Percentiles rank a stretch among this genome's conserved stretches.
Conservation (phyloP, 495 filamentous ascomycete species). For the Penicillium pancosmium region DNA sequence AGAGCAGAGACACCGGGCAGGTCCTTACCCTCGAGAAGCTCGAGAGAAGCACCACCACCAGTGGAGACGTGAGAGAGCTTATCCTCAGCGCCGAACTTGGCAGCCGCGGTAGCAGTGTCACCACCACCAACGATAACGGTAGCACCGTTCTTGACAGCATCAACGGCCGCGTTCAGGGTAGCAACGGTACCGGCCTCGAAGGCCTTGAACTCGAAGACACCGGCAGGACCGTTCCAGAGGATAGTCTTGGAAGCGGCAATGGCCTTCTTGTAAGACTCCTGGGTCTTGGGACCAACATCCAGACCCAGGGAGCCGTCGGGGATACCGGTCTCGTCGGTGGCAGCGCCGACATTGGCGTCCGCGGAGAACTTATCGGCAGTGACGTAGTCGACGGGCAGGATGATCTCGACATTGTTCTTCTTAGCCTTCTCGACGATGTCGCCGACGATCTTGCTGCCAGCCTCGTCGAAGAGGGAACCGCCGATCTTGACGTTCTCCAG, state of each 20-base stretch:
- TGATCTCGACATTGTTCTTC: slow-evolving; percentile 91
- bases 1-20: slow-evolving; percentile 92
- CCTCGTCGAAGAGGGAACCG: slow-evolving; percentile 91
- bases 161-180: slow-evolving; percentile 83
- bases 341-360: slow-evolving; percentile 78
- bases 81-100: slow-evolving; percentile 93
- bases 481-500: slow-evolving; percentile 88
- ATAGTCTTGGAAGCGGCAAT: slow-evolving; percentile 92
- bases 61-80: slow-evolving; percentile 98
- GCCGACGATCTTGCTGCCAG: slow-evolving; percentile 87
- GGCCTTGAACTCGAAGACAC: slow-evolving; percentile 95
- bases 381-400: slow-evolving; percentile 92
- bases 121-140: slow-evolving; percentile 98
- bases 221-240: slow-evolving; percentile 97
- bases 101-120: slow-evolving; percentile 96
- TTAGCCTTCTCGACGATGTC: slow-evolving; percentile 93
- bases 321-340: slow-evolving; percentile 85
- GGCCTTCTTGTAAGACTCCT: slow-evolving; percentile 80
- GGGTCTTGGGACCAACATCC: slow-evolving; percentile 86
- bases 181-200: slow-evolving; percentile 91
- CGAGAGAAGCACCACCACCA: slow-evolving; percentile 91
- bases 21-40: slow-evolving; percentile 96
- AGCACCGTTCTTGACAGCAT: slow-evolving; percentile 75
- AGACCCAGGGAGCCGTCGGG: slow-evolving; percentile 97
- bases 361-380: slow-evolving; percentile 92